These are phyloP conservation scores for Trypanosomatidae sp. DNA, from an alignment of 208 protist species.

Conservation along the genomic window DNA sequence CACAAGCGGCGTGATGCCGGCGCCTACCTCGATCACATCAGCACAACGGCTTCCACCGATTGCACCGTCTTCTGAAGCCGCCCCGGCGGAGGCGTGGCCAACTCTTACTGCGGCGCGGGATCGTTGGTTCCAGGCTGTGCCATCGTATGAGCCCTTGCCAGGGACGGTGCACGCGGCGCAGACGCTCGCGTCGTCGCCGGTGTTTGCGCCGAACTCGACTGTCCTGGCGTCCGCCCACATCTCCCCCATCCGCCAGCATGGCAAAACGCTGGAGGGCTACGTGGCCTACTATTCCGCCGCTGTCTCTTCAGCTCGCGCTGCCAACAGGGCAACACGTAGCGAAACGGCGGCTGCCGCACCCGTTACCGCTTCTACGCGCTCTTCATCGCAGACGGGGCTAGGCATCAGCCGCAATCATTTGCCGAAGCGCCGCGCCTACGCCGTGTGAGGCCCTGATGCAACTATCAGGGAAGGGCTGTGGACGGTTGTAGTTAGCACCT, in stretches of 20 bases:
- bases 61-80: background rate
- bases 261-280: constrained; percentile 43
- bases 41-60: constrained; percentile 1
- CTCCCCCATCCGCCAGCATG: constrained; percentile 19
- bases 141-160: constrained; percentile 74
- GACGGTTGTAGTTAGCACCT: background rate
- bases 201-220: constrained; percentile 44
- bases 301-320: constrained; percentile 6
- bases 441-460: constrained; percentile 1
- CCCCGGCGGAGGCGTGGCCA: constrained; percentile 23
- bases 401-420: constrained; percentile 6
- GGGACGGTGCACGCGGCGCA: constrained; percentile 56
- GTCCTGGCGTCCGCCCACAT: constrained; percentile 29
- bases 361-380: background rate
- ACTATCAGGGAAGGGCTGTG: background rate
- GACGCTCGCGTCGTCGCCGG: constrained; percentile 24
- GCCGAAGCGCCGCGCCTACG: constrained; percentile 37
- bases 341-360: background rate
- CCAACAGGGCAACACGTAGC: background rate
- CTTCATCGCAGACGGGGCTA: background rate
- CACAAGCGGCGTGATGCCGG: background rate
- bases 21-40: background rate
- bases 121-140: constrained; percentile 77
- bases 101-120: constrained; percentile 16
- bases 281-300: constrained; percentile 37